Base-by-base conservation (phyloP, 768 basidiomycete species). In the Podaxis sp. region DNA sequence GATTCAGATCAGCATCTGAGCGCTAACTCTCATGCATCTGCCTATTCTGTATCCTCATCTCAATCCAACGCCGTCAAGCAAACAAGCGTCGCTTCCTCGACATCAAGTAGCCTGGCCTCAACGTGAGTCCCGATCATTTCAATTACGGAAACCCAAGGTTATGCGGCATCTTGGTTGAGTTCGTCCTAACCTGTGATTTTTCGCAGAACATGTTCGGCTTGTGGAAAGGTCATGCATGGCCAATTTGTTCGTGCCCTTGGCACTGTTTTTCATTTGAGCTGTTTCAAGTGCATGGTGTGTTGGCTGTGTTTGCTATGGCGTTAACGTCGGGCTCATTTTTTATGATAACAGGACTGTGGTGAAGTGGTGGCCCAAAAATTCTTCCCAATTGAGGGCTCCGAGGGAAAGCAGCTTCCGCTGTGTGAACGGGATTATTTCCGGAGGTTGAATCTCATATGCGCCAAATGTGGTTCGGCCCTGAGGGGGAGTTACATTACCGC, bases 401-500 rank as follows among this genome's bases (percentile, higher is more conserved):
- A 94, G 68, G 87, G 89, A 63, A 89, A 85, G 71, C 95, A 93
- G 68, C 87, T 89, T 63, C 96, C 97, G 28, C 83, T 99, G n/a
- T 99, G 97, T 74, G 97, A 99, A 79, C 84, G 92, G 63, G 97
- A 99, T 72, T 99, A 98, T 75, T 99, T 99, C 75, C 86, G 93
- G 66, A 85, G 97, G 59, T 82, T 99, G 57, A 94, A 94, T 74
- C 83, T 99, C 68, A 95, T 99, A 63, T 99, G 97, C 72, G 92
- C 89, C 50, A 96, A 97, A 75, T 99, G 97, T 74, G 89, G 90
- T 46, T 86, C 89, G 79, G 97, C 97, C 42, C 75, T 99, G 62
- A 82, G 97, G 69, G 96, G 95, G 57, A 97, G 94, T 76, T 99
- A 99, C 69, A 98, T 99, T 78, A 99, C 97, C 46, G 97, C 97